Conservation (phyloP, 148 eudicot species). For the Rhododendron ferrugineum region DNA sequence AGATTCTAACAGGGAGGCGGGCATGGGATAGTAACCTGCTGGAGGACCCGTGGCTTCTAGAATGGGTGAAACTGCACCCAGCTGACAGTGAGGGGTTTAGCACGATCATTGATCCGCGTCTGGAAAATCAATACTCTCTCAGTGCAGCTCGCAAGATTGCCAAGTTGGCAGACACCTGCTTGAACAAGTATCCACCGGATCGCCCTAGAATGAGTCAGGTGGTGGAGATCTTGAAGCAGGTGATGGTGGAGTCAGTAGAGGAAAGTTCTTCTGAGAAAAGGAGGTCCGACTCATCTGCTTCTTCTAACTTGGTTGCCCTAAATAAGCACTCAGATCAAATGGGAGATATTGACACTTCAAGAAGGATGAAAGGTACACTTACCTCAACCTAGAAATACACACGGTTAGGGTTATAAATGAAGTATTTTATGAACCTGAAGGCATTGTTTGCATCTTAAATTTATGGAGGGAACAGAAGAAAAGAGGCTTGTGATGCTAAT, state of each 20-base stretch:
- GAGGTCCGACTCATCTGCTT: neutral
- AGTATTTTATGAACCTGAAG: neutral
- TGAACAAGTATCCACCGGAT: slow-evolving; percentile 33
- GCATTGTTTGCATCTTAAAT: neutral
- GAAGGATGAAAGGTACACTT: neutral
- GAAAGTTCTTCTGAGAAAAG: slow-evolving; percentile 13
- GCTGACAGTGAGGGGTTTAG: slow-evolving; percentile 37
- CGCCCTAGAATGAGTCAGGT: slow-evolving; percentile 54
- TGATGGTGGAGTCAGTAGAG: slow-evolving; percentile 30
- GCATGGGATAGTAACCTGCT: slow-evolving; percentile 36
- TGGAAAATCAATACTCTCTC: slow-evolving; percentile 39
- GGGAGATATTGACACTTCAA: slow-evolving; percentile 7
- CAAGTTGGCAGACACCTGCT: slow-evolving; percentile 53
- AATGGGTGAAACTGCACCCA: slow-evolving; percentile 20
- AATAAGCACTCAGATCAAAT: slow-evolving; percentile 5
- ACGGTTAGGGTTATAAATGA: neutral
- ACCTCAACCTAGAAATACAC: slow-evolving; percentile 9
- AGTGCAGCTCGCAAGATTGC: slow-evolving; percentile 45
- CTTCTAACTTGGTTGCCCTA: neutral
- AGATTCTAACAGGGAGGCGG: slow-evolving; percentile 58
- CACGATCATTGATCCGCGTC: slow-evolving; percentile 55
- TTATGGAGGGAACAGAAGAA: no score
- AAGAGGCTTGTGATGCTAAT: neutral
- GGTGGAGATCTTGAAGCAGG: slow-evolving; percentile 34
- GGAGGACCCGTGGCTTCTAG: slow-evolving; percentile 38